Conservation (phyloP, 164 flowering plant genomes). For the Warburgia ugandensis region DNA sequence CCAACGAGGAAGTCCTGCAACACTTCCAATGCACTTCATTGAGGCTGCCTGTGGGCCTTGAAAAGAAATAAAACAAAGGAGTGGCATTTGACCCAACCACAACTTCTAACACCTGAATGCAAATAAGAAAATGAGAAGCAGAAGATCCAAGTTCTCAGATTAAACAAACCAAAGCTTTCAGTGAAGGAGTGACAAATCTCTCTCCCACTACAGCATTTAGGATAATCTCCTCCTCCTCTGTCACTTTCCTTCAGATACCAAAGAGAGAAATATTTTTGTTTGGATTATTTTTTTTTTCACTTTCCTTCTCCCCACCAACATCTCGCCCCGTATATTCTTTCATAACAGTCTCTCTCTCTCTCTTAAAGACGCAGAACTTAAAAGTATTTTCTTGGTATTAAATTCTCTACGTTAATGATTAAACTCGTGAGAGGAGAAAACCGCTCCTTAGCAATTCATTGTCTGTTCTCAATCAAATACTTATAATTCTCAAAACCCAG, state of each 20-base stretch:
- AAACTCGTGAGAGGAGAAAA: background rate
- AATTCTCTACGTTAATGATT: constrained; percentile 1
- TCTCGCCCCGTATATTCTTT: background rate
- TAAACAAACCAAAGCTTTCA: constrained; percentile 3
- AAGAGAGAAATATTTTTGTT: background rate
- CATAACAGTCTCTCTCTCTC: background rate
- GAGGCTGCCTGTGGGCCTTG: background rate
- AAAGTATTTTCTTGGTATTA: too few relatives aligned
- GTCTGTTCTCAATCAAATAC: background rate
- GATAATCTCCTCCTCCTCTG: too few relatives aligned
- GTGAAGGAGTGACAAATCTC: too few relatives aligned
- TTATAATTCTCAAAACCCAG: constrained; percentile 1
- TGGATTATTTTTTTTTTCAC: too few relatives aligned
- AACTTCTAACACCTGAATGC: background rate
- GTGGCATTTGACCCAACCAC: constrained; percentile 4
- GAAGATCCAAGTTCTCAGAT: background rate
- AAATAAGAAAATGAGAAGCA: background rate
- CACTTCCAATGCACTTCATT: too few relatives aligned
- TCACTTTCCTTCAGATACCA: too few relatives aligned
- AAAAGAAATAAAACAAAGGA: constrained; percentile 4
- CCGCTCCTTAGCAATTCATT: constrained; percentile 3
- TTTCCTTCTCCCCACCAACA: background rate
- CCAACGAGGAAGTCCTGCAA: too few relatives aligned
- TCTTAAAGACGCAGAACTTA: background rate
- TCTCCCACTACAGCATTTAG: too few relatives aligned